phyloP scores from a whole-genome alignment of 257 asterid species.

The Solanum clarkiae region DNA sequence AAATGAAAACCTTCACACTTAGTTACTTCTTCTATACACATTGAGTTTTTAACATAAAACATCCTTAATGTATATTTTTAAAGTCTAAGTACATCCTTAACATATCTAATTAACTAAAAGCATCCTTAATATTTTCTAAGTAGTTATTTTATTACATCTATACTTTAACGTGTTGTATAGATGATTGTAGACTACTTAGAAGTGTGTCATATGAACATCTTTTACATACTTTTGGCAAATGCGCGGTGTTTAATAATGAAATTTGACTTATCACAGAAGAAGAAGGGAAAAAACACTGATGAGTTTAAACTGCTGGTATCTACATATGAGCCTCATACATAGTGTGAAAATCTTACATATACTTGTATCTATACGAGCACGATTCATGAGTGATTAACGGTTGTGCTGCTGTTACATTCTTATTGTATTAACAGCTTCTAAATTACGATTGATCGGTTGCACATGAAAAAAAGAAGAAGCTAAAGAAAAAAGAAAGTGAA shows the following conservation, averaged over 20 bases:
- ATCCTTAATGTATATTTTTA: not conserved
- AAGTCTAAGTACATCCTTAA: not conserved
- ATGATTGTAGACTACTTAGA: not conserved
- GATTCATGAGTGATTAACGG: not conserved
- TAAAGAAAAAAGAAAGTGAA: accelerated
- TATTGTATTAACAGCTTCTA: not conserved
- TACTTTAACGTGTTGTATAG: not conserved
- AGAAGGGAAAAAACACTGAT: not conserved
- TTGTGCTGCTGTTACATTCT: not conserved
- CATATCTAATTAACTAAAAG: not conserved
- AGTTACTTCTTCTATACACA: not conserved
- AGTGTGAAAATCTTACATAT: not conserved
- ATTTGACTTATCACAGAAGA: not conserved
- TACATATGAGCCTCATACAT: not conserved
- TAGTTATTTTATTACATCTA: not conserved
- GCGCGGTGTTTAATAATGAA: not conserved
- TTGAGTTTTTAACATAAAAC: not conserved
- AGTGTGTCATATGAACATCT: not conserved
- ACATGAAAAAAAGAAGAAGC: not conserved
- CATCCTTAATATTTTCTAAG: not conserved
- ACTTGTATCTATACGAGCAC: not conserved
- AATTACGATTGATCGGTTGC: not conserved
- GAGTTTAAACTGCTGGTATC: not conserved
- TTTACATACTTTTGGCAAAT: not conserved
- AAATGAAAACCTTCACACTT: not conserved